Base-by-base conservation (phyloP, 495 filamentous ascomycete species). In the Tetracladium setigerum region DNA sequence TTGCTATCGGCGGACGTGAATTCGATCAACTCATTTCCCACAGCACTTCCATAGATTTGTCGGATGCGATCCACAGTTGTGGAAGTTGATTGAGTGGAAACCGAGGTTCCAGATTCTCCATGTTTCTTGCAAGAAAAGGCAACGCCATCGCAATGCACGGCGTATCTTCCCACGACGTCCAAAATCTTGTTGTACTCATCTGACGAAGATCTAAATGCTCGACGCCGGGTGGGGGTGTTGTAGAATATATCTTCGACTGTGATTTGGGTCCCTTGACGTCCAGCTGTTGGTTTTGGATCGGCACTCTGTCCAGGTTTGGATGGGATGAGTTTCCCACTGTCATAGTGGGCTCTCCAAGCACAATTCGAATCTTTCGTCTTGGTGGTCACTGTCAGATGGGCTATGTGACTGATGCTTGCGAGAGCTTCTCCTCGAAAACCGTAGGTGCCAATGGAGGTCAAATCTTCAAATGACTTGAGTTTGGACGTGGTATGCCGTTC, bases 121-220 rank as follows among this genome's bases (percentile, higher is more conserved):
- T 92, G 82, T 65, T 96, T 99, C 63, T 95, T 95, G 66, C 90
- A 96, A 7, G 89, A 90, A 59, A 99, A 97, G 10, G 86, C 86
- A 10, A 97, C 91, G 19, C 85, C 82, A 30, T 74, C 69, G 57
- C 94, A 95, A 66, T 99, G 94, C n/a, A 99, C 80, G 14, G 94
- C 89, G 67, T 96, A 95, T 33, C 87, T 81, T 12, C 94, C 88
- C 22, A 97, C 87, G 46, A 96, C 79, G 63, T 97, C 92, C 9
- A 96, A 83, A 40, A 99, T 95, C 66, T 99, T 97, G 49, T 92
- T 87, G 64, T 95, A 97, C 65, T 99, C 94, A 63, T 97, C 94
- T 32, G 89, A 89, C 17, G 86, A 67, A 24, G 91, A 95, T 35
- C 92, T 78, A 56, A 97, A 99, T 17, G 94, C 92, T 47, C 83